These are phyloP conservation scores for Leishmania aethiopica DNA, from an alignment of 208 protist genomes.

Conservation along the genomic window DNA sequence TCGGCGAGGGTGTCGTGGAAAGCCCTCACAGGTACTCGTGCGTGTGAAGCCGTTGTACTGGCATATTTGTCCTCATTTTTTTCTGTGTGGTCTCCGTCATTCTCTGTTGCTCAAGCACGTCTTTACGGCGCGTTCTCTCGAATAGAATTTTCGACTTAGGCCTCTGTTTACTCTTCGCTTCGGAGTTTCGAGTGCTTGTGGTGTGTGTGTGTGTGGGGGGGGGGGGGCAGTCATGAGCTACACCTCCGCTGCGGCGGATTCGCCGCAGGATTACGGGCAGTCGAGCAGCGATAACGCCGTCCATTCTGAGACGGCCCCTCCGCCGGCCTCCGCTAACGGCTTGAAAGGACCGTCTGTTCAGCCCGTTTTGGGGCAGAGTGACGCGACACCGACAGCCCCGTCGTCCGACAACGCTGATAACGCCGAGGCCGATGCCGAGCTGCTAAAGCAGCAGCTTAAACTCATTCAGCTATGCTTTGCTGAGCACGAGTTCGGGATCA, in stretches of 20 bases:
- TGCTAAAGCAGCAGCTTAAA: constrained; percentile 64
- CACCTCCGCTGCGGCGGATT: no score
- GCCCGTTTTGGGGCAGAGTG: not conserved
- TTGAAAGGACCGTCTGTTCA: not conserved
- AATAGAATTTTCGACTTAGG: not conserved
- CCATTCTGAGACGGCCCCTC: not conserved
- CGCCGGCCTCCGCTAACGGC: not conserved
- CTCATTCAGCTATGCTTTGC: constrained; percentile 88
- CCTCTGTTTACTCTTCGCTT: not conserved
- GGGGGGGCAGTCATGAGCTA: not conserved
- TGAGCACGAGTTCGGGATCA: constrained; percentile 87
- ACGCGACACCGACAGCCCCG: not conserved
- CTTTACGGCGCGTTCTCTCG: not conserved
- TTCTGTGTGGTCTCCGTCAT: not conserved
- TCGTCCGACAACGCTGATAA: not conserved
- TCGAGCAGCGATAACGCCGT: not conserved
- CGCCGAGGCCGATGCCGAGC: constrained; percentile 17
- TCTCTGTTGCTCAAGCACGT: not conserved
- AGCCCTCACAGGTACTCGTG: not conserved
- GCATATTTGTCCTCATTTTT: not conserved
- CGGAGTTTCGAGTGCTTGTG: no score
- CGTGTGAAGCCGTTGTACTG: not conserved
- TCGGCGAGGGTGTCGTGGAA: not conserved
- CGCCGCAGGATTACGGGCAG: not conserved
- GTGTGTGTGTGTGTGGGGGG: no score